Conservation (phyloP, 2,329 filamentous ascomycete genomes). For the Kalaharituber pfeilii region DNA sequence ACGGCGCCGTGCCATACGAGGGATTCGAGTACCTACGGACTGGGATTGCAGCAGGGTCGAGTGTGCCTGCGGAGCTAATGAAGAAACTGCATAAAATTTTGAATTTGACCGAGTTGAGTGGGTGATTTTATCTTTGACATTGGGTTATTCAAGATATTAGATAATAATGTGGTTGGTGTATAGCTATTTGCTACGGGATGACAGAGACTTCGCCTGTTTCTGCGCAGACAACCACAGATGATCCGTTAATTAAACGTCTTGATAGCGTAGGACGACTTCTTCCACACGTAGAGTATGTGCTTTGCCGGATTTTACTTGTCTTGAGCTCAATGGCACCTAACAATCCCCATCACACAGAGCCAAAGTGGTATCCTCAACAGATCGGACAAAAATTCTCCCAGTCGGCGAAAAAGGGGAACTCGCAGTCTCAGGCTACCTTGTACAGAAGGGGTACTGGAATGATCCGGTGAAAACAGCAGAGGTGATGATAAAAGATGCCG, state of each 20-base stretch:
- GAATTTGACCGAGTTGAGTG: slow-evolving; percentile 52
- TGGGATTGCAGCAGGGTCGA: slow-evolving; percentile 79
- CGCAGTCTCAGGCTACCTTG: slow-evolving; percentile 63
- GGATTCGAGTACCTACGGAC: slow-evolving; percentile 55
- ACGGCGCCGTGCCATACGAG: slow-evolving; percentile 30
- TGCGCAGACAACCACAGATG: slow-evolving; percentile 46
- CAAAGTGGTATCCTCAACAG: slow-evolving; percentile 56
- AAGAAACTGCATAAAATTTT: slow-evolving; percentile 51
- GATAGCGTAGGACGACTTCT: slow-evolving; percentile 62
- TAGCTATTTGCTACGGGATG: slow-evolving; percentile 78
- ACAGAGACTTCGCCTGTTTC: slow-evolving; percentile 69
- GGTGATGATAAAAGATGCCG: slow-evolving; percentile 42
- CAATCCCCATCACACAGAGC: too few species aligned
- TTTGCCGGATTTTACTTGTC: background rate
- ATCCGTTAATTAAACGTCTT: slow-evolving; percentile 56
- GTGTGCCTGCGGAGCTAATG: slow-evolving; percentile 73
- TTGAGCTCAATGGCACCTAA: too few species aligned
- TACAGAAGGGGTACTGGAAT: slow-evolving; percentile 64
- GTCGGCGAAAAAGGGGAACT: slow-evolving; percentile 60
- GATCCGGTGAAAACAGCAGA: slow-evolving; percentile 52
- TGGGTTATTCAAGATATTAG: background rate
- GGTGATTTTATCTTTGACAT: background rate
- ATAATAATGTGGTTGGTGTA: background rate
- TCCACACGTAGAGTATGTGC: slow-evolving; percentile 50
- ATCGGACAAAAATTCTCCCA: slow-evolving; percentile 43